Percentiles rank a stretch among this genome's conserved stretches.
Evolutionary conservation across 176 grass and related monocot genomes (phyloP).

Genomic region (Hyparrhenia diplandra): DNA sequence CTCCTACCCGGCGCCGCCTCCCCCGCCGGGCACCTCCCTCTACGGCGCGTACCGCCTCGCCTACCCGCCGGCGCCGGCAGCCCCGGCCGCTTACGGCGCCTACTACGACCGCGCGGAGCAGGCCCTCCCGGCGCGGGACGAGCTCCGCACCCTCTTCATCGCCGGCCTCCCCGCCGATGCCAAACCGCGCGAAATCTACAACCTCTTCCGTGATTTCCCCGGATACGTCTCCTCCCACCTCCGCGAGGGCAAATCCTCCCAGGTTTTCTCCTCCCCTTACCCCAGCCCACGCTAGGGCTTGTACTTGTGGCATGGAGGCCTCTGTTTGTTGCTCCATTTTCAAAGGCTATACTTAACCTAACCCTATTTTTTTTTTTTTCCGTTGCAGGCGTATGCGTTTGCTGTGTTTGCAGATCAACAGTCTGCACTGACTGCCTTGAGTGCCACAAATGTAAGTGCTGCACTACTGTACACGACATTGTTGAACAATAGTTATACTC

Average conservation of each 20-base stretch:
- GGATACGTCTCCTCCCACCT: conserved; percentile 75
- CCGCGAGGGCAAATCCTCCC: conserved; percentile 56
- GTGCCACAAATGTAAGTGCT: conserved; percentile 64
- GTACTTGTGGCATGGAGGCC: background rate
- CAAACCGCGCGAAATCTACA: conserved; percentile 86
- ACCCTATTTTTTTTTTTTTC: background rate
- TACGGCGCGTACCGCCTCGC: conserved; percentile 40
- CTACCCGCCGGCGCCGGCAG: conserved; percentile 13
- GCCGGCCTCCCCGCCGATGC: conserved; percentile 72
- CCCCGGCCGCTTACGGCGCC: conserved; percentile 10
- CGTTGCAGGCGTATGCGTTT: conserved; percentile 73
- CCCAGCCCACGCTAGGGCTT: conserved; percentile 7
- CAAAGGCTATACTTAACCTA: background rate
- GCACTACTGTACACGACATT: background rate
- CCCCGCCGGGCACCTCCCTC: conserved; percentile 36
- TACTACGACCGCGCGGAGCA: conserved; percentile 45
- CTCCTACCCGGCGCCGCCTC: conserved; percentile 33
- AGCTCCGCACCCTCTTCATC: conserved; percentile 88
- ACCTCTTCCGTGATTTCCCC: conserved; percentile 91
- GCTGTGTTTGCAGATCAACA: conserved; percentile 84
- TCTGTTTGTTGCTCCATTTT: background rate
- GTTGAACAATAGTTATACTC: background rate
- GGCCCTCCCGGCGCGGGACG: conserved; percentile 38
- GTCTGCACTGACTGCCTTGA: conserved; percentile 69
- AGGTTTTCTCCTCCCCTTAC: conserved; percentile 24